Percentiles rank a stretch among this genome's conserved stretches.
These are phyloP conservation scores for Petrea volubilis DNA, from an alignment of 257 asterid species.

Conservation along the genomic window DNA sequence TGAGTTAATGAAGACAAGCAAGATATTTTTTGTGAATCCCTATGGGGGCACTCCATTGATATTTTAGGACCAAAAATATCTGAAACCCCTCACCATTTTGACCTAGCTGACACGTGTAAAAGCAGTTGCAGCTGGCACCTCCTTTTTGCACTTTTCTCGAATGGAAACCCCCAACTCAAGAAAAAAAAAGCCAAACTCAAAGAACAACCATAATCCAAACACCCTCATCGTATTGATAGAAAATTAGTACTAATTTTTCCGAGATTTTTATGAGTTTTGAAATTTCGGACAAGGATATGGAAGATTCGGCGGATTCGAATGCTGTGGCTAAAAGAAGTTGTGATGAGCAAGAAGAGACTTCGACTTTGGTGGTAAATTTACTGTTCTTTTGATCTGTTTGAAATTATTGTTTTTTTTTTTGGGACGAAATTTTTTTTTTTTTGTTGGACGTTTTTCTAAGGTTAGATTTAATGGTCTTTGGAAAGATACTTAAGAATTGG, in stretches of 20 bases:
- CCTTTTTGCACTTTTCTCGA: constrained; percentile 18
- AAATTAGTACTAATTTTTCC: background rate
- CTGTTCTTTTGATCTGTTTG: background rate
- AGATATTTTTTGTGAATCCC: background rate
- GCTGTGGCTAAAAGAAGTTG: constrained; percentile 23
- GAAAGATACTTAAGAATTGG: background rate
- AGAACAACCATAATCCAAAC: background rate
- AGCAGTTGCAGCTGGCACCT: constrained; percentile 30
- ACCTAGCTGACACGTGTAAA: constrained; percentile 41
- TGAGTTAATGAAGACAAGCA: background rate
- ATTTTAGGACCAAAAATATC: constrained; percentile 12
- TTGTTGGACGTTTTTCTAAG: background rate
- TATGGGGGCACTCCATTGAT: background rate
- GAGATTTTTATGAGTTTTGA: background rate
- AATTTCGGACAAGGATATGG: background rate
- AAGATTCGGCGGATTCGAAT: constrained; percentile 3
- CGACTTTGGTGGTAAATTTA: constrained; percentile 25
- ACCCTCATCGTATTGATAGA: background rate
- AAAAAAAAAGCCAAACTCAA: background rate
- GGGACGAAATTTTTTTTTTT: background rate
- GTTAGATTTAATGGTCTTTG: background rate
- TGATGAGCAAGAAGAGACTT: constrained; percentile 29
- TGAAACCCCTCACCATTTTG: background rate
- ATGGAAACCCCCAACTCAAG: background rate
- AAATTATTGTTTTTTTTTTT: background rate